Base-by-base conservation (phyloP, 768 basidiomycete genomes). In the Lactarius hatsudake region DNA sequence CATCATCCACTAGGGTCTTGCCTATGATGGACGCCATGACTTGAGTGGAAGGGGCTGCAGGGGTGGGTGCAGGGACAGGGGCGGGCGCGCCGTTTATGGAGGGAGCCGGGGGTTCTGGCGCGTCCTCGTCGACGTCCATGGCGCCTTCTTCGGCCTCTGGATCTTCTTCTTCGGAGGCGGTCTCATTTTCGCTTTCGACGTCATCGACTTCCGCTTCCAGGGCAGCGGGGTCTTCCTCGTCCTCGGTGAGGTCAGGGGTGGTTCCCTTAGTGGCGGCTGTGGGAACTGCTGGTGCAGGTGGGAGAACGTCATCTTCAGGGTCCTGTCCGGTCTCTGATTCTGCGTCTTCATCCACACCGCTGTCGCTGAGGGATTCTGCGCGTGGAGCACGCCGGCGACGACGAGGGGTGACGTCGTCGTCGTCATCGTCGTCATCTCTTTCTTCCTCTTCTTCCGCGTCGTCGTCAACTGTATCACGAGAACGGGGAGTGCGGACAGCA, bases 221-320 rank as follows among this genome's bases (percentile, higher is more conserved):
- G 1, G 72, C 73, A 17, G 67, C 75, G 48, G 78, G 76, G 55
- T 75, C 76, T 59, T 77, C 76, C 57, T 78, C 77, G 62, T 77
- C 79, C 68, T 77, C 77, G 45, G 74, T 72, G 63, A 73, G 72
- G 43, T 75, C 74, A 32, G 74, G 73, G 15, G 76, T 74, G 17
- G 67, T 54, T 28, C 62, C 71, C 56, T 74, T 72, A 45, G 71
- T 69, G 8, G 68, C 43, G 20, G 38, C 40, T 51, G 43, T 38
- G 61, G 72, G 59, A 53, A 56, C 58, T 53, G 59, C 67, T 62
- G 62, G 72, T 62, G 57, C 73, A 73, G 56, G 68, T 48, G 69
- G 72, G 38, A 79, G 79, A 28, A 78, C 77, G 17, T 80, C 84
- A 58, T 81, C 80, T 48, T 80, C 80, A 57, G 54, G 56, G 55